A percentile compares a stretch with the other conserved stretches of the same genome.
These are phyloP conservation scores for Thelonectria discophora DNA, from an alignment of 2,329 filamentous ascomycete species.

Conservation along the genomic window DNA sequence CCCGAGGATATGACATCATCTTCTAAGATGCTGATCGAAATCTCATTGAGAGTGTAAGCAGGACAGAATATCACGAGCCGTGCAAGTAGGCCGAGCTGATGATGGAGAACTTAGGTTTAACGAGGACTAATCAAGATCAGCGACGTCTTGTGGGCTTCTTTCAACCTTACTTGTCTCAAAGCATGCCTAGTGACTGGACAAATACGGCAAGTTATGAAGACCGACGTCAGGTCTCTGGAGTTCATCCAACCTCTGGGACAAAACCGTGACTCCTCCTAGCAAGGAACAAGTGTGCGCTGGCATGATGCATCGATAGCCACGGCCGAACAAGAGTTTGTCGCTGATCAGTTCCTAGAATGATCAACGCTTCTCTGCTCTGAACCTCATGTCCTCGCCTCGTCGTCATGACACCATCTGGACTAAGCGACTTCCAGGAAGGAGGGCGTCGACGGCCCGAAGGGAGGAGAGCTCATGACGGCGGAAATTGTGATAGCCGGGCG, in stretches of 20 bases:
- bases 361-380: neutral
- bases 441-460: conserved; percentile 4
- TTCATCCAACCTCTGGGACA: neutral
- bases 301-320: conserved; percentile 5
- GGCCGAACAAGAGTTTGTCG: neutral
- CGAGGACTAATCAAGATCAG: neutral
- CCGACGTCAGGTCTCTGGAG: neutral
- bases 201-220: conserved; percentile 15
- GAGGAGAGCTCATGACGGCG: neutral
- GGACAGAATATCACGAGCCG: neutral
- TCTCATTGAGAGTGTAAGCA: neutral
- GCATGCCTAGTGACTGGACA: conserved; percentile 2
- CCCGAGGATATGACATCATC: conserved; percentile 9
- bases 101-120: neutral
- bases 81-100: neutral
- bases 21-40: conserved; percentile 19
- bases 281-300: conserved; percentile 7
- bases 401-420: conserved; percentile 30
- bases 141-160: neutral
- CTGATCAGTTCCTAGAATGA: conserved; percentile 23
- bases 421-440: conserved; percentile 25
- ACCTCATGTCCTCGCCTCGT: neutral
- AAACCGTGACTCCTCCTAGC: neutral
- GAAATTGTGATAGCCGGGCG: conserved; percentile 31
- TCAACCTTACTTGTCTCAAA: conserved; percentile 12